Percentiles rank a stretch among this genome's conserved stretches.
phyloP scores from a whole-genome alignment of 495 filamentous ascomycete species.

The Pyrenula massariospora region DNA sequence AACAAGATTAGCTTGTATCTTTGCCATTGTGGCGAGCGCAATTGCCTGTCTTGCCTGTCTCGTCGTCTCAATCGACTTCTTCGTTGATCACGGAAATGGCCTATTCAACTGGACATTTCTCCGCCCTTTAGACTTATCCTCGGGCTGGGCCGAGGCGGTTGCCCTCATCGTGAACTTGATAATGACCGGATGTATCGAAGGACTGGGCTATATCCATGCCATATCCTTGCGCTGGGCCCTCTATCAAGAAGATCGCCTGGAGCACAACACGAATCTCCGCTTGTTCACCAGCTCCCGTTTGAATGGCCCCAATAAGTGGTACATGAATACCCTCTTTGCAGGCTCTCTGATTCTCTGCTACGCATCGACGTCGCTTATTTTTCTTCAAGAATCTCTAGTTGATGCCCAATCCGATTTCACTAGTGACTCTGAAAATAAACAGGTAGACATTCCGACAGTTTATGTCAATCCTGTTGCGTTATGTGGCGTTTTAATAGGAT shows the following conservation, averaged over 20 bases:
- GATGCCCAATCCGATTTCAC: not conserved
- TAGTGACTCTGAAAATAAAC: not conserved
- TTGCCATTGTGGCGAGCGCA: not conserved
- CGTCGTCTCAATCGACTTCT: not conserved
- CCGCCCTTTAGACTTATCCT: not conserved
- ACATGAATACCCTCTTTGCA: conserved; percentile 4
- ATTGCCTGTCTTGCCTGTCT: not conserved
- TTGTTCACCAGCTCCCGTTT: conserved; percentile 17
- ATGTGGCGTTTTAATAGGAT: not conserved
- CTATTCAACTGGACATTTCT: not conserved
- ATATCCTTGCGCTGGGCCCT: conserved; percentile 29
- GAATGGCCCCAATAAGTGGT: conserved; percentile 6
- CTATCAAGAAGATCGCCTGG: conserved; percentile 24
- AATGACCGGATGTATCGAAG: conserved; percentile 23
- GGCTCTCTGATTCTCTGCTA: conserved; percentile 5
- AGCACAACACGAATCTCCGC: conserved; percentile 31
- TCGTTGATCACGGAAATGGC: not conserved
- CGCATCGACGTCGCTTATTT: conserved; percentile 5
- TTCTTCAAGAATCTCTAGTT: not conserved
- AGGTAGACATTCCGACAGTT: not conserved
- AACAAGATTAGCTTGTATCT: not conserved
- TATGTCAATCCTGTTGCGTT: not conserved
- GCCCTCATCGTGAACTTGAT: conserved; percentile 10
- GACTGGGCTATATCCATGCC: conserved; percentile 26
- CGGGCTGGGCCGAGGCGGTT: not conserved